phyloP scores from a whole-genome alignment of 306 rosid species.

The Cicer judaicum region DNA sequence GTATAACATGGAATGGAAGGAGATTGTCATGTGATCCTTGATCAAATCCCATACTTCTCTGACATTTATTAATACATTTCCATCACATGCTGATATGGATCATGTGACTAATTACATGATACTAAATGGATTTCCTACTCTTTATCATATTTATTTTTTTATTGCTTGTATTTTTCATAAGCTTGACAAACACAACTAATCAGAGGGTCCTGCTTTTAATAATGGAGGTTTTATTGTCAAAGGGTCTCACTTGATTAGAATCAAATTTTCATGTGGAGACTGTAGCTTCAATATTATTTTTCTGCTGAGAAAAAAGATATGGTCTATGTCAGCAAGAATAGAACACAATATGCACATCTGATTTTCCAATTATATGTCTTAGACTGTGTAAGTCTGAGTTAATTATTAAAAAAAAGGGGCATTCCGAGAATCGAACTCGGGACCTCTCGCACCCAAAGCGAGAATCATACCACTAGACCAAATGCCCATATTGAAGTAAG shows the following conservation, averaged over 20 bases:
- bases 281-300: conserved; percentile 53
- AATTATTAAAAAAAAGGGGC: conserved; percentile 24
- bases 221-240: conserved; percentile 11
- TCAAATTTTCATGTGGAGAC: conserved; percentile 49
- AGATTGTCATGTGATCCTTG: conserved; percentile 69
- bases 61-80: conserved; percentile 51
- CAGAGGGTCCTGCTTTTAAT: conserved; percentile 43
- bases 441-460: conserved; percentile 76
- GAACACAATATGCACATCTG: conserved; percentile 24
- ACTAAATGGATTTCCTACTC: conserved; percentile 48
- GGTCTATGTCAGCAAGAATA: conserved; percentile 56
- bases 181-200: conserved; percentile 60
- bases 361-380: conserved; percentile 10
- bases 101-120: conserved; percentile 75
- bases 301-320: conserved; percentile 48
- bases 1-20: conserved; percentile 63
- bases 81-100: conserved; percentile 49
- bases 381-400: neutral
- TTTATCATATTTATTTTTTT: conserved; percentile 41
- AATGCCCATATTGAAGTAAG: conserved; percentile 40
- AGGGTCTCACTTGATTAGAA: conserved; percentile 40
- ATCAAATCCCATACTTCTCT: conserved; percentile 51
- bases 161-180: conserved; percentile 33
- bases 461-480: conserved; percentile 76
- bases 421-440: conserved; percentile 51